phyloP scores from a whole-genome alignment of 345 rosid species.

The Citrus sp. region DNA sequence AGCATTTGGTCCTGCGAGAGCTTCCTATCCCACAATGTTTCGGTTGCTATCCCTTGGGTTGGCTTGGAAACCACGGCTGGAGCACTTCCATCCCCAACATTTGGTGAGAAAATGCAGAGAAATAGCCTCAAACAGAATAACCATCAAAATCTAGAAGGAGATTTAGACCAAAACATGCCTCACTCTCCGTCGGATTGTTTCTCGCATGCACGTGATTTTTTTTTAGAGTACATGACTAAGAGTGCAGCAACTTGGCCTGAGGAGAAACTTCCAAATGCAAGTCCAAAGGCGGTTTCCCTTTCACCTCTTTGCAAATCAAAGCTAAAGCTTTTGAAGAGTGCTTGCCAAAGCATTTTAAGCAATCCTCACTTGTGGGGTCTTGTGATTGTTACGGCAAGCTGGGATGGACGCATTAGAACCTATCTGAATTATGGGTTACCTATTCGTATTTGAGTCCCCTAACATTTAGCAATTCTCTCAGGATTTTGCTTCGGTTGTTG shows the following conservation, averaged over 20 bases:
- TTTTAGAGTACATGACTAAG: conserved; percentile 39
- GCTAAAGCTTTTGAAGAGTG: conserved; percentile 55
- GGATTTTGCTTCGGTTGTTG: neutral
- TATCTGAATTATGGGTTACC: conserved; percentile 77
- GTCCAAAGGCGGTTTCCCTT: conserved; percentile 18
- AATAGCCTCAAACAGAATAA: conserved; percentile 1
- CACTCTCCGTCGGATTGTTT: conserved; percentile 47
- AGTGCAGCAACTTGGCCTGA: conserved; percentile 82
- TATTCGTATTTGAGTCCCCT: conserved; percentile 30
- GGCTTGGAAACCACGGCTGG: conserved; percentile 32
- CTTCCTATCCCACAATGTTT: conserved; percentile 52
- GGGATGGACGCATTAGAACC: conserved; percentile 74
- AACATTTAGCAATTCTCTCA: neutral
- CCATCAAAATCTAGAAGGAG: conserved; percentile 26
- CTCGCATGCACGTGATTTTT: conserved; percentile 41
- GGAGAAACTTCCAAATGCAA: conserved; percentile 56
- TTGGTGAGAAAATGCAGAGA: conserved; percentile 4
- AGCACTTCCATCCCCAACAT: conserved; percentile 21
- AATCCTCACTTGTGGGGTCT: conserved; percentile 65
- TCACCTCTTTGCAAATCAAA: conserved; percentile 46
- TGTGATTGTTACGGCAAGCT: conserved; percentile 66
- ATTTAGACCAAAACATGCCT: conserved; percentile 29
- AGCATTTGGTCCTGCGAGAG: conserved; percentile 53
- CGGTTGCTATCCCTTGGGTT: conserved; percentile 69
- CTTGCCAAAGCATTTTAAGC: conserved; percentile 45